Evolutionary conservation across 805 yeast genomes (phyloP), one percentile per base, ranked within the genome.

Genomic region (Metschnikowia proteae): DNA sequence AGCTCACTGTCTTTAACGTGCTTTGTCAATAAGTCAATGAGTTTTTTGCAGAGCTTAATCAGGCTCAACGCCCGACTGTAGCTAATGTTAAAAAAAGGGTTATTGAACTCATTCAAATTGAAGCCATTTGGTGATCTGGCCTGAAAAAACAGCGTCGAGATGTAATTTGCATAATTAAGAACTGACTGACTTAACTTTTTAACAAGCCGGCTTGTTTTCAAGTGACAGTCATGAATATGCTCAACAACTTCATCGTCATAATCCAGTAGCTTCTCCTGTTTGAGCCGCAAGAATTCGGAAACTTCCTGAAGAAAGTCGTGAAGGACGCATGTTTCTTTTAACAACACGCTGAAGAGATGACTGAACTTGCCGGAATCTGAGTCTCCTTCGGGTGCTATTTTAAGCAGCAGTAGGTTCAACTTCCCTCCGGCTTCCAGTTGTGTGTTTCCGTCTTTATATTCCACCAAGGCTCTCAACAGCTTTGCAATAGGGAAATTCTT

Each of bases 131-230:
- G 49, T 38, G 52, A 33, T 5, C 40, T 45, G 38, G 48, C 10
- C 29, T 51, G 53, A 8, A 58, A 49, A 37, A 51, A 48, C 11
- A 50, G 42, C n/a, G 63, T 63, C 28, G 63, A 57, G 17, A 63
- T 56, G 48, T 60, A 62, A 47, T 66, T 67, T 4, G 74, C 64
- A 43, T 70, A 60, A 26, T 52, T 60, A 36, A 65, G 46, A 11
- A 71, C 59, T 3, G 67, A 53, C 17, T 46, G 51, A 5, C 74
- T 52, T 5, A 70, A 52, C 35, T 62, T 72, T 54, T 70, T 74
- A 10, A 71, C 56, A 7, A 75, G 49, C 42, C 79, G 57, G 17
- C 67, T 60, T 13, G 74, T 56, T 50, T 74, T 74, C 38, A 73
- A 53, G 42, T 73, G 74, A 47, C 64, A 62, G 52, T 76, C 80